A percentile compares a stretch with the other conserved stretches of the same genome.
These are phyloP conservation scores for Solanum chacoense DNA, from an alignment of 305 asterid species.

Conservation along the genomic window DNA sequence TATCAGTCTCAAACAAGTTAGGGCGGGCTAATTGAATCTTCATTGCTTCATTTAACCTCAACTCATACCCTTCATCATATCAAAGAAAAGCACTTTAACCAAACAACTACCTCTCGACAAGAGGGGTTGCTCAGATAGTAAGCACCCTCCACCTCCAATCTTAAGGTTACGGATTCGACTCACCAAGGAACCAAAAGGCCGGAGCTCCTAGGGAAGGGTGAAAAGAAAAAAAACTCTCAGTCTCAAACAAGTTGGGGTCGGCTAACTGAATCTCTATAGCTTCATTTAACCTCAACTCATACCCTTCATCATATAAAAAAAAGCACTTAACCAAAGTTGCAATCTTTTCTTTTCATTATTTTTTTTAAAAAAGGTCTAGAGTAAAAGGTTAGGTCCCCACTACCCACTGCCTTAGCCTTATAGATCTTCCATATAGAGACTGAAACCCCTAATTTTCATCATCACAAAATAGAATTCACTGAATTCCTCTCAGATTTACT, in stretches of 20 bases:
- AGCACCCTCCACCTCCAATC: not conserved
- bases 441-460: not conserved
- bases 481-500: not conserved
- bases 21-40: rapidly evolving
- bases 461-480: not conserved
- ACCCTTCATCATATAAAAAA: not conserved
- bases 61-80: not conserved
- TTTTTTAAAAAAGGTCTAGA: not conserved
- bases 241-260: not conserved
- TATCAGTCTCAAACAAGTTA: not conserved
- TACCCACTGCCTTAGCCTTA: not conserved
- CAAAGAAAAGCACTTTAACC: not conserved
- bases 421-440: not conserved
- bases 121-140: not conserved
- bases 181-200: not conserved
- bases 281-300: not conserved
- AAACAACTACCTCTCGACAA: not conserved
- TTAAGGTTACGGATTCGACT: not conserved
- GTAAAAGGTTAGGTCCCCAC: not conserved
- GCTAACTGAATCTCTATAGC: not conserved
- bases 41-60: not conserved
- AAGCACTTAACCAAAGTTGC: not conserved
- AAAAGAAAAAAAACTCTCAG: not conserved
- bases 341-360: not conserved
- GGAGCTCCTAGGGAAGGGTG: not conserved